These are phyloP conservation scores for Bromus sterilis DNA, from an alignment of 176 grass and related monocot species.

Conservation along the genomic window DNA sequence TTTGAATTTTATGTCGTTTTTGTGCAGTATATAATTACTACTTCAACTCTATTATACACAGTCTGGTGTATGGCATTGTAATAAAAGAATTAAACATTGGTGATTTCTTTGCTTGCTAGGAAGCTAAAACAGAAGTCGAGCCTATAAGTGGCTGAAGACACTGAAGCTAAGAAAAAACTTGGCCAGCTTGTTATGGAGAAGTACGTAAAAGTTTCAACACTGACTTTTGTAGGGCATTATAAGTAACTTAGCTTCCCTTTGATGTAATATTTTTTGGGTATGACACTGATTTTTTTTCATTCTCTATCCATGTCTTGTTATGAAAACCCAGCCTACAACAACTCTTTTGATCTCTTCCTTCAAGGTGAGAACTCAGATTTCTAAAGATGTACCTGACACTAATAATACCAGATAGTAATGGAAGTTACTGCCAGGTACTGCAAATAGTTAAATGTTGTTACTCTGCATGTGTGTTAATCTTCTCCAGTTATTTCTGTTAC, in stretches of 20 bases:
- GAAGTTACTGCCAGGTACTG: too few relatives aligned
- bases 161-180: conserved; percentile 58
- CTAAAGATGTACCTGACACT: not conserved
- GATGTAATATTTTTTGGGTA: conserved; percentile 22
- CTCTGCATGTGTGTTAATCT: too few relatives aligned
- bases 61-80: not conserved
- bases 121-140: conserved; percentile 12
- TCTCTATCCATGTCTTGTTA: conserved; percentile 56
- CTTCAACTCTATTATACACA: not conserved
- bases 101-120: not conserved
- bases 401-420: too few relatives aligned
- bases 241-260: not conserved
- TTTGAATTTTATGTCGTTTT: not conserved
- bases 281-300: conserved; percentile 68
- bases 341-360: conserved; percentile 75
- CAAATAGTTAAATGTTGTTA: too few relatives aligned
- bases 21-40: not conserved
- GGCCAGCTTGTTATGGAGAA: conserved; percentile 42
- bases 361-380: conserved; percentile 22
- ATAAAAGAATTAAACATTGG: not conserved
- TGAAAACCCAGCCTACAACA: conserved; percentile 52
- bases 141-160: conserved; percentile 55
- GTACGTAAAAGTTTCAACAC: not conserved
- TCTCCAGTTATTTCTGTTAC: too few relatives aligned
- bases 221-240: not conserved